phyloP scores from a whole-genome alignment of 208 protist species.

The Leishmania aethiopica region DNA sequence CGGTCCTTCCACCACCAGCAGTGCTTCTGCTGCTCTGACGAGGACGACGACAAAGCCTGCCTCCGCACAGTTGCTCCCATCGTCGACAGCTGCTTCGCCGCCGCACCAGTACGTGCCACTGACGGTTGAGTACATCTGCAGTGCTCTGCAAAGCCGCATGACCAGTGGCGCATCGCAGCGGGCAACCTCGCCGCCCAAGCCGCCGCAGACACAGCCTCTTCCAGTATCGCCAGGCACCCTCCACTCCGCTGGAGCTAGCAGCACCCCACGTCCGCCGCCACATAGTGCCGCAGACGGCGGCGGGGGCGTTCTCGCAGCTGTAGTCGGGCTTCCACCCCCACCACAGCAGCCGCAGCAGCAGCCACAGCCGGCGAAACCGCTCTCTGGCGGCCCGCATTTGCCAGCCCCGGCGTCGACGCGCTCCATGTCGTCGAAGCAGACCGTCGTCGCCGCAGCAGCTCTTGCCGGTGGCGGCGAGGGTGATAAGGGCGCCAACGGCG shows the following conservation, averaged over 20 bases:
- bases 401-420: neutral
- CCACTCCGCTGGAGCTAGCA: neutral
- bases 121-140: neutral
- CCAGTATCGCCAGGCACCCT: neutral
- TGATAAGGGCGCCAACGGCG: neutral
- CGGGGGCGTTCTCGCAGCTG: neutral
- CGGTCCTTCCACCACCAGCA: neutral
- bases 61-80: neutral
- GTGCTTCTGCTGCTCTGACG: neutral
- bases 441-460: neutral
- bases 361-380: neutral
- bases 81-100: conserved; percentile 2
- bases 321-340: neutral
- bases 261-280: neutral
- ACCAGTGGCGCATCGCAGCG: conserved; percentile 8
- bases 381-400: conserved; percentile 2
- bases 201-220: neutral
- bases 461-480: neutral
- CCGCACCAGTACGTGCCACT: conserved; percentile 11
- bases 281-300: neutral
- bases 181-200: neutral
- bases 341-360: conserved; percentile 2
- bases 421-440: conserved; percentile 6
- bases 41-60: neutral
- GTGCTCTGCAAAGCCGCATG: conserved; percentile 3